Conservation (phyloP, 371 early-diverging fungal genomes). For the Chytridium lagenaria region DNA sequence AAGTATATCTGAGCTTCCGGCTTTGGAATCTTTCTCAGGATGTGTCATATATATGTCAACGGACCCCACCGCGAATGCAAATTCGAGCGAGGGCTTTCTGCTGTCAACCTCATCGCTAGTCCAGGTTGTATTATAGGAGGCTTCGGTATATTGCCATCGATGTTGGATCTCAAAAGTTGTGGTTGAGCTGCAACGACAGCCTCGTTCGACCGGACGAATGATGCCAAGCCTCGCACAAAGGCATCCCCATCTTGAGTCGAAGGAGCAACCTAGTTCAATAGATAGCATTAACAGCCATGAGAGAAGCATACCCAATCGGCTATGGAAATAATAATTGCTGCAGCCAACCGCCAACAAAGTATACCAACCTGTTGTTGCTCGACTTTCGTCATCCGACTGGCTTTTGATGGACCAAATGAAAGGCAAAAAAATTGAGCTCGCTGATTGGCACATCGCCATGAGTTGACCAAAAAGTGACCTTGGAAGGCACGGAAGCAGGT, state of each 20-base stretch:
- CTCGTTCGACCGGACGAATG: not conserved
- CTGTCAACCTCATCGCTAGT: not conserved
- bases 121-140: not conserved
- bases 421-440: too few species aligned
- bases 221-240: not conserved
- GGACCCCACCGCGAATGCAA: not conserved
- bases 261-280: not conserved
- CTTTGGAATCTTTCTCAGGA: not conserved
- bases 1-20: slow-evolving; percentile 1
- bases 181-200: not conserved
- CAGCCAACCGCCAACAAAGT: too few species aligned
- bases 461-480: too few species aligned
- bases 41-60: not conserved
- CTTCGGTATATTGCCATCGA: not conserved
- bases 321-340: too few species aligned
- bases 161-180: not conserved
- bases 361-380: too few species aligned
- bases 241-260: slow-evolving; percentile 1
- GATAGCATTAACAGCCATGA: not conserved
- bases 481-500: too few species aligned
- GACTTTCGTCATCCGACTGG: too few species aligned
- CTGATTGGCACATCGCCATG: too few species aligned
- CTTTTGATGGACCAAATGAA: not conserved
- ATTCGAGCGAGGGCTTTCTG: not conserved
- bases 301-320: too few species aligned